These are phyloP conservation scores for Geranomyces michiganensis DNA, from an alignment of 192 early-diverging fungal species.

Conservation along the genomic window DNA sequence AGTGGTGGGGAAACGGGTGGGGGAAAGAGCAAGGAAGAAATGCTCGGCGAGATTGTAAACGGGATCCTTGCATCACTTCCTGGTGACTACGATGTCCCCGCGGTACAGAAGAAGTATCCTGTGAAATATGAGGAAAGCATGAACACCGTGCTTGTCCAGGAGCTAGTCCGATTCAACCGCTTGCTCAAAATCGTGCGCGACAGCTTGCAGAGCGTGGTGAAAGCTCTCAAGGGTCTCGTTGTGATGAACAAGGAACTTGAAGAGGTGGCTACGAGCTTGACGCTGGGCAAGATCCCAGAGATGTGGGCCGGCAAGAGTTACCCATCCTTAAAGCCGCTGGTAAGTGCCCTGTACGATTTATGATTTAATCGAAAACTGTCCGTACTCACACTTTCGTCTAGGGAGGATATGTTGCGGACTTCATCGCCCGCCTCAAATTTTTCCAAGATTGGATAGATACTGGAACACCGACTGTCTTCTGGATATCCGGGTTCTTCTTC, in stretches of 20 bases:
- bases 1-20: constrained; percentile 31
- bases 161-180: constrained; percentile 63
- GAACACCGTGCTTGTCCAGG: constrained; percentile 68
- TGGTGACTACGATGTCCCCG: constrained; percentile 46
- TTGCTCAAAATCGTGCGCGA: constrained; percentile 55
- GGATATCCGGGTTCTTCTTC: constrained; percentile 70
- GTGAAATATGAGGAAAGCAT: constrained; percentile 62
- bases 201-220: constrained; percentile 59
- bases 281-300: constrained; percentile 60
- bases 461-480: constrained; percentile 58
- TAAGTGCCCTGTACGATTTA: constrained; percentile 14
- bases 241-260: constrained; percentile 69
- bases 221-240: constrained; percentile 64
- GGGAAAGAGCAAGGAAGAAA: constrained; percentile 55
- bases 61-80: constrained; percentile 52
- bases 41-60: constrained; percentile 53
- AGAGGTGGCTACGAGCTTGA: constrained; percentile 54
- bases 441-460: constrained; percentile 59
- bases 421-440: constrained; percentile 58
- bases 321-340: constrained; percentile 62
- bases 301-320: constrained; percentile 66
- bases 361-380: neutral
- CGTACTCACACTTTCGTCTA: constrained; percentile 3
- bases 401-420: constrained; percentile 58
- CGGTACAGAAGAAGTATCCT: constrained; percentile 49